Percentiles rank a stretch among this genome's conserved stretches.
These are phyloP conservation scores for Termitomyces sp. DNA, from an alignment of 768 basidiomycete genomes.

Conservation along the genomic window DNA sequence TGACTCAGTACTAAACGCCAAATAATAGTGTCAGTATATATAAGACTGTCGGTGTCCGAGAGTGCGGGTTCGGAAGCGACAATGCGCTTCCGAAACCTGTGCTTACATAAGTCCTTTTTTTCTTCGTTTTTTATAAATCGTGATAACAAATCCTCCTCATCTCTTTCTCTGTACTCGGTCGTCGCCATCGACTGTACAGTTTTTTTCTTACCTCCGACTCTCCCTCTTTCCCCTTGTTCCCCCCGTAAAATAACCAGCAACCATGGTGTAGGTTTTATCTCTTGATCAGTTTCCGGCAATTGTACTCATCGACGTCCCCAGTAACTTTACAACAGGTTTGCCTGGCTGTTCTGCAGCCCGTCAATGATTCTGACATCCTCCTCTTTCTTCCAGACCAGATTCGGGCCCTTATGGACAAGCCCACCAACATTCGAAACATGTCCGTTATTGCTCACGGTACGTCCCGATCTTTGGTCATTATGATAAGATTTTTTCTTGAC, in stretches of 20 bases:
- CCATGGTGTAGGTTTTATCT: conserved; percentile 72
- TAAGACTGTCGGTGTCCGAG: too few relatives aligned
- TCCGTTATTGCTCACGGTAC: conserved; percentile 87
- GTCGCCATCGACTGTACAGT: conserved; percentile 13
- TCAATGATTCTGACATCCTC: neutral
- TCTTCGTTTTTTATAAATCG: conserved; percentile 11
- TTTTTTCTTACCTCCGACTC: neutral
- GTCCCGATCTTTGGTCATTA: conserved; percentile 18
- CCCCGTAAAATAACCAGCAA: conserved; percentile 4
- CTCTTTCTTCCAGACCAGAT: conserved; percentile 63
- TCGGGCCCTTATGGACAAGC: conserved; percentile 80
- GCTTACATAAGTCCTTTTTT: conserved; percentile 13
- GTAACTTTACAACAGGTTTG: conserved; percentile 83
- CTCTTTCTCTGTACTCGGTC: conserved; percentile 9
- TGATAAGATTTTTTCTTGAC: conserved; percentile 7
- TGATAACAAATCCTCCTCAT: conserved; percentile 13
- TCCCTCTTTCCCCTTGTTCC: neutral
- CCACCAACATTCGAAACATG: conserved; percentile 93
- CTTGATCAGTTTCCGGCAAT: conserved; percentile 6
- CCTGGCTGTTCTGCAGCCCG: neutral
- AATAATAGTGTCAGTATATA: too few relatives aligned
- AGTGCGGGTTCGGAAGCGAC: neutral
- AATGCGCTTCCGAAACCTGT: conserved; percentile 8
- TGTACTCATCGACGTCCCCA: conserved; percentile 38
- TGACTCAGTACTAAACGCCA: neutral